phyloP scores from a whole-genome alignment of 805 yeast species.

The Dipodascus geniculatus region DNA sequence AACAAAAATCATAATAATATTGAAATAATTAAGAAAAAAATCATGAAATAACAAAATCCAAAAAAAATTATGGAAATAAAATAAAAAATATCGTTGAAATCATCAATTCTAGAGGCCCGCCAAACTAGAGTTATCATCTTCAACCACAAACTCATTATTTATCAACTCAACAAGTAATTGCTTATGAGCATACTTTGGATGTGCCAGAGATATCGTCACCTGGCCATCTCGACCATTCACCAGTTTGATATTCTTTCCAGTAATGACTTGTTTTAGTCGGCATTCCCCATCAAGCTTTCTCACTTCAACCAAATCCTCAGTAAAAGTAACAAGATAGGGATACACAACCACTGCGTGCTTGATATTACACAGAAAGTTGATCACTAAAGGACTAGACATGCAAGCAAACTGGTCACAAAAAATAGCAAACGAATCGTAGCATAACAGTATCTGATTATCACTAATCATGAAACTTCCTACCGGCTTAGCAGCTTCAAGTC shows the following conservation, averaged over 20 bases:
- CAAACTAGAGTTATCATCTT: slow-evolving; percentile 16
- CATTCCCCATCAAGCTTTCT: slow-evolving; percentile 41
- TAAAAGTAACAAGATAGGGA: slow-evolving; percentile 41
- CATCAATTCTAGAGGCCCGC: slow-evolving; percentile 12
- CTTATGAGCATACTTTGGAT: slow-evolving; percentile 50
- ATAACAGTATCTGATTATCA: slow-evolving; percentile 42
- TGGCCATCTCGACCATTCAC: slow-evolving; percentile 31
- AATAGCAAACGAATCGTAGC: slow-evolving; percentile 61
- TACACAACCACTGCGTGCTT: slow-evolving; percentile 30
- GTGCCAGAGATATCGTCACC: slow-evolving; percentile 41
- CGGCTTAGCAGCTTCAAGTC: slow-evolving; percentile 34
- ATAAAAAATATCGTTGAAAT: too few species aligned
- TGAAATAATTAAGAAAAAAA: too few species aligned
- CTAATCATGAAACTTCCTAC: slow-evolving; percentile 53
- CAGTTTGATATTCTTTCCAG: slow-evolving; percentile 51
- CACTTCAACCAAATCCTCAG: slow-evolving; percentile 60
- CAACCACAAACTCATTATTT: slow-evolving; percentile 21
- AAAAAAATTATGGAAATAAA: too few species aligned
- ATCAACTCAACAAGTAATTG: slow-evolving; percentile 42
- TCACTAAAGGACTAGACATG: slow-evolving; percentile 28
- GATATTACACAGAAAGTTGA: slow-evolving; percentile 30
- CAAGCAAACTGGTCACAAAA: slow-evolving; percentile 42
- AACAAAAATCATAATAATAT: too few species aligned
- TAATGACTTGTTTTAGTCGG: slow-evolving; percentile 47
- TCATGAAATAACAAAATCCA: too few species aligned